These are phyloP conservation scores for Fraxinus platypoda DNA, from an alignment of 305 asterid genomes.

Conservation along the genomic window DNA sequence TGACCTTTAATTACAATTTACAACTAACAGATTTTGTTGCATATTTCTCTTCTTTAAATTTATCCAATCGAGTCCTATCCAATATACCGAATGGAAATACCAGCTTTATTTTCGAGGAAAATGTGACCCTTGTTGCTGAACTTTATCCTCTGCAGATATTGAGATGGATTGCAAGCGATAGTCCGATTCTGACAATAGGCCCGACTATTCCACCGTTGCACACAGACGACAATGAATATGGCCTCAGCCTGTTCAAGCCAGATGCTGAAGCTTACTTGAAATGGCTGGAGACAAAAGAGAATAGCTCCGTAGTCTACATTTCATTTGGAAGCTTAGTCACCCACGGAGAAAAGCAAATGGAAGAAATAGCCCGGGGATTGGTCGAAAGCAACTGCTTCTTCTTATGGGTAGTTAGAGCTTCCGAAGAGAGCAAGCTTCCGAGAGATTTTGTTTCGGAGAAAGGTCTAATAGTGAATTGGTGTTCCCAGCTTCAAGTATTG, in stretches of 20 bases:
- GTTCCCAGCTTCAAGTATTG: constrained; percentile 15
- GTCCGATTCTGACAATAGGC: constrained; percentile 27
- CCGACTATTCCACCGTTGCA: constrained; percentile 37
- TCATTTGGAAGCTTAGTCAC: constrained; percentile 37
- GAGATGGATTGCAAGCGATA: constrained; percentile 29
- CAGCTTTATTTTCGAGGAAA: not conserved
- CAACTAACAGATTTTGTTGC: not conserved
- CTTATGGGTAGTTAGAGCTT: constrained; percentile 37
- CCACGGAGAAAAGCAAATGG: constrained; percentile 26
- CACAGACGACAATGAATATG: constrained; percentile 30
- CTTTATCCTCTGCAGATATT: constrained; percentile 19
- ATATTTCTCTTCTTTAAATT: not conserved
- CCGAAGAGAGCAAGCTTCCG: constrained; percentile 19
- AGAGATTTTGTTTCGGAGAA: not conserved
- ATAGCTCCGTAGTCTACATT: constrained; percentile 30
- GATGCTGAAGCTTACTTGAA: constrained; percentile 19
- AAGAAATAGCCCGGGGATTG: constrained; percentile 30
- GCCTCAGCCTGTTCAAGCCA: constrained; percentile 36
- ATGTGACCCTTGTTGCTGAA: not conserved
- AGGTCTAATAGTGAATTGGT: constrained; percentile 13
- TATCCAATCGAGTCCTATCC: not conserved
- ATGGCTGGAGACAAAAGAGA: constrained; percentile 31
- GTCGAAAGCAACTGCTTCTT: constrained; percentile 24
- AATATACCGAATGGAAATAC: not conserved
- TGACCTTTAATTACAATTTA: not conserved